These are phyloP conservation scores for Cercospora sp. DNA, from an alignment of 2,329 filamentous ascomycete species.

Conservation along the genomic window DNA sequence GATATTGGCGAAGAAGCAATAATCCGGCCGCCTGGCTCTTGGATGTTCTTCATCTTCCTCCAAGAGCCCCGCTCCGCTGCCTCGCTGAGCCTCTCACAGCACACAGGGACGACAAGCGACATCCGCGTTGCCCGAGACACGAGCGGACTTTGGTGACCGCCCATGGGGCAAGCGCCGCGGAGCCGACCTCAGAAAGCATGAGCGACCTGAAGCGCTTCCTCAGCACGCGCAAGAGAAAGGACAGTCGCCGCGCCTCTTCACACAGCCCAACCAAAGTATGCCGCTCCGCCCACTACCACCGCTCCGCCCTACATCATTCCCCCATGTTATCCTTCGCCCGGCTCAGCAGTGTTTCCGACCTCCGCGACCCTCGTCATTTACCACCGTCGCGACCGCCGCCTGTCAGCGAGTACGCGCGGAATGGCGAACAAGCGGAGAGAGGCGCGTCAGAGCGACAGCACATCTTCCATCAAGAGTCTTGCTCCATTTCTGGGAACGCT, in stretches of 20 bases:
- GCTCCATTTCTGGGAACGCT: conserved; percentile 2
- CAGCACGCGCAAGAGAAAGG: conserved; percentile 64
- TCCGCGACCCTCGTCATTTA: conserved; percentile 7
- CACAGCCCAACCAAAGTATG: conserved; percentile 28
- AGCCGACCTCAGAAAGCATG: conserved; percentile 38
- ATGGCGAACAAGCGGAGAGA: not conserved
- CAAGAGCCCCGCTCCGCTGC: not conserved
- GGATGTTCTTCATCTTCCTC: not conserved
- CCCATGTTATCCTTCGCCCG: not conserved
- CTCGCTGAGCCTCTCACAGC: not conserved
- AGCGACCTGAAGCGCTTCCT: conserved; percentile 64
- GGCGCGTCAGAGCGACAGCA: not conserved
- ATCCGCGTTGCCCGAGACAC: not conserved
- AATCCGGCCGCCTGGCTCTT: not conserved
- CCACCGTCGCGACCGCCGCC: conserved; percentile 1
- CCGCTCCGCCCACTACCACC: not conserved
- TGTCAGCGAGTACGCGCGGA: not conserved
- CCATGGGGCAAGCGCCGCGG: conserved; percentile 15
- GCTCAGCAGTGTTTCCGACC: conserved; percentile 6
- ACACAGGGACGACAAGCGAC: not conserved
- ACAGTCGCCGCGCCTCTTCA: conserved; percentile 23
- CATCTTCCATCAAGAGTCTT: conserved; percentile 3
- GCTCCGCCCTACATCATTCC: not conserved
- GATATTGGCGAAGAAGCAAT: conserved; percentile 1
- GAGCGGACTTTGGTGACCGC: not conserved